Evolutionary conservation across 1,284 basidiomycete genomes (phyloP), one percentile per base, ranked within the genome.

Genomic region (Butyriboletus regius): DNA sequence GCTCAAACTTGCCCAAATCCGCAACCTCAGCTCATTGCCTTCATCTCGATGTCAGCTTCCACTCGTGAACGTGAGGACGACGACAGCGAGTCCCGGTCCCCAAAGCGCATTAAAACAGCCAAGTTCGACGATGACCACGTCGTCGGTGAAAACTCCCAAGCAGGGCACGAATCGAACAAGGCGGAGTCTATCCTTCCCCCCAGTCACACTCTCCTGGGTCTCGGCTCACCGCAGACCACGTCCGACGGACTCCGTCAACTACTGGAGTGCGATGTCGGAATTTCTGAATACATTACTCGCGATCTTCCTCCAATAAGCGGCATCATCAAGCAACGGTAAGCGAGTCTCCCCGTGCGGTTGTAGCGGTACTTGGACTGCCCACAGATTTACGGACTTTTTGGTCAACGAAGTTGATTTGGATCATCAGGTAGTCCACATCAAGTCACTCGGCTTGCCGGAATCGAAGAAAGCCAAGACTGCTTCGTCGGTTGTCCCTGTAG

Each of bases 281-380:
- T 97, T 50, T 88, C 88, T 8, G 87, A 91, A 60, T 96, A 93
- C 68, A 80, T 91, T 54, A 82, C 82, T 12, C 73, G 75, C 20
- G 77, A 79, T 51, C 76, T 85, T n/a, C 76, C 83, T 5, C 78
- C 79, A 57, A 84, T 96, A 55, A 76, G 85, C 43, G 93, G 90
- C 8, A 93, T 96, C 61, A 95, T 97, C 67, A 97, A 97, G 70
- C 92, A 96, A 70, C 77, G 92, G 92, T 91, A 54, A 54, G 75
- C 48, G 12, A 37, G 43, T 48, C 36, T 43, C 26, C 48, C 35
- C 26, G 35, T 37, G 18, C 35, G 39, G 44, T 40, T 17, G 46
- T 35, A 40, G 46, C 53, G 36, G 56, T n/a, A 39, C 36, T 42
- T 43, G 48, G 51, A 48, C 48, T 33, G 41, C 22, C 14, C 54